Conservation (phyloP, 179 eudicot species). For the Pouteria campechiana region DNA sequence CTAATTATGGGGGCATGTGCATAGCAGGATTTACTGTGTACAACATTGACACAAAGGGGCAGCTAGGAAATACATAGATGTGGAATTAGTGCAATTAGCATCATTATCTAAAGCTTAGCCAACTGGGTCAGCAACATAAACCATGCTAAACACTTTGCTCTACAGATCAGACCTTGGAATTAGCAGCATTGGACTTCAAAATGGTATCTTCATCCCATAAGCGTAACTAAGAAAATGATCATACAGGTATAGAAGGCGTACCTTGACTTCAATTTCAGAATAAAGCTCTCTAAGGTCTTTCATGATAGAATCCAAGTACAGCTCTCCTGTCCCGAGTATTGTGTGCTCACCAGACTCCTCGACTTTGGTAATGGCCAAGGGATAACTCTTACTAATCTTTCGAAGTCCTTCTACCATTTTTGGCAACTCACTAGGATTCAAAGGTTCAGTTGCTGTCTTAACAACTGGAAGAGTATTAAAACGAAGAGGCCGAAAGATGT, state of each 20-base stretch:
- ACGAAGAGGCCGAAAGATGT: constrained; percentile 88
- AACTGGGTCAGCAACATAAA: too few species aligned
- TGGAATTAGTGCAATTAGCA: too few species aligned
- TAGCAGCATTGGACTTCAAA: too few species aligned
- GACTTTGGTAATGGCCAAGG: constrained; percentile 96
- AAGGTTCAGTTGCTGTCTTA: constrained; percentile 96
- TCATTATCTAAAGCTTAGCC: too few species aligned
- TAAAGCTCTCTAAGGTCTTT: constrained; percentile 97
- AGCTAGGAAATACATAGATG: too few species aligned
- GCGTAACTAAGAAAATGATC: background rate
- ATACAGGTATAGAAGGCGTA: too few species aligned
- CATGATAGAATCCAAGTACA: constrained; percentile 98
- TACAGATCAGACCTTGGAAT: too few species aligned
- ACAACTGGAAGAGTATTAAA: constrained; percentile 98
- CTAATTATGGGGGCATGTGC: too few species aligned
- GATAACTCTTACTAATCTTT: constrained; percentile 98
- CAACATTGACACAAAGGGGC: too few species aligned
- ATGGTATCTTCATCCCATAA: too few species aligned
- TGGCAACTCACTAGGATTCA: constrained; percentile 95
- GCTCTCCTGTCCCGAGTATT: constrained; percentile 90
- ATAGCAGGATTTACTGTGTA: too few species aligned
- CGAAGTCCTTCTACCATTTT: constrained; percentile 99
- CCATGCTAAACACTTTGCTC: too few species aligned
- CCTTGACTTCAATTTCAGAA: constrained; percentile 99
- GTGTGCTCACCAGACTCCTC: constrained; percentile 99